Conservation (phyloP, 345 rosid species). For the Populus pruinosa region DNA sequence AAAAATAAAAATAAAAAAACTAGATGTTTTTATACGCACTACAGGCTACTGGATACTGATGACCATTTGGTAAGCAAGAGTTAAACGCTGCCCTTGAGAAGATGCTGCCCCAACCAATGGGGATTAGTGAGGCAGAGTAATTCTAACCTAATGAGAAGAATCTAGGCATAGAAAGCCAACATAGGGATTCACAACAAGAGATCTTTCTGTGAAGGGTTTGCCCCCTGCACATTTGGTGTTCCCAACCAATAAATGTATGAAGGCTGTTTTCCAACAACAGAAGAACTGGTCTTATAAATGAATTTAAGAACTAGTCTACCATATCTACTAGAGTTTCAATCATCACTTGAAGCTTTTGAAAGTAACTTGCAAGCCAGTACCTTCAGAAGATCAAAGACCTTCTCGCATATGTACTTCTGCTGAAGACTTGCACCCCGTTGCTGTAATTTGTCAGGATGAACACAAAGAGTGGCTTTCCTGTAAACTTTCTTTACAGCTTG, state of each 20-base stretch:
- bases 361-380: slow-evolving; percentile 21
- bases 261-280: background rate
- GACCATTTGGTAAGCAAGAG: background rate
- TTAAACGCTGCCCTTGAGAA: background rate
- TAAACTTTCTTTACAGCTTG: slow-evolving; percentile 95
- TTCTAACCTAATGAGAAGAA: background rate
- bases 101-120: background rate
- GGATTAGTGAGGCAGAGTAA: background rate
- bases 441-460: slow-evolving; percentile 96
- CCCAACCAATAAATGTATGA: background rate
- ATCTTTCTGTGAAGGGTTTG: background rate
- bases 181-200: background rate
- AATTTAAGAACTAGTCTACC: background rate
- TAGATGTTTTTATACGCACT: background rate
- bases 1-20: background rate
- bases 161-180: background rate
- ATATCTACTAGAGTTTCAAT: background rate
- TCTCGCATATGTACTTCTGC: slow-evolving; percentile 88
- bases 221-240: background rate
- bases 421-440: slow-evolving; percentile 91
- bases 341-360: background rate
- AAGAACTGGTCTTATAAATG: background rate
- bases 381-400: slow-evolving; percentile 96
- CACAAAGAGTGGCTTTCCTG: slow-evolving; percentile 95
- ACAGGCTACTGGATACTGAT: background rate